These are phyloP conservation scores for Phytophthora tubulina DNA, from an alignment of 352 stramenopile genomes.

Conservation along the genomic window DNA sequence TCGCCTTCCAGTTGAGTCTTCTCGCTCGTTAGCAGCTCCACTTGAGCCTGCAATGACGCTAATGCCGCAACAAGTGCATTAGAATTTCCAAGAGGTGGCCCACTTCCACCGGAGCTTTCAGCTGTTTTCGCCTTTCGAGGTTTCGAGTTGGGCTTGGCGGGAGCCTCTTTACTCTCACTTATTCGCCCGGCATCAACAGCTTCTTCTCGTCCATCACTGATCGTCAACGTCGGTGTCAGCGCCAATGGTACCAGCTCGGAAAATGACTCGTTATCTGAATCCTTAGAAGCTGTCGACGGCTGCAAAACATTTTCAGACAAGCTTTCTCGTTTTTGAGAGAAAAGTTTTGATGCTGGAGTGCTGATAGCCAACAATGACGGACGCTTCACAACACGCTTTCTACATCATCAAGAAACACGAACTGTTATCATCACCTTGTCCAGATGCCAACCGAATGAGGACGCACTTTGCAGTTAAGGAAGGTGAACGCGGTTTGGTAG, in stretches of 20 bases:
- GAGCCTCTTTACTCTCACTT: background rate
- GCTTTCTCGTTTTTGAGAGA: conserved; percentile 22
- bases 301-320: conserved; percentile 7
- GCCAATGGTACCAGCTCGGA: conserved; percentile 5
- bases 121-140: conserved; percentile 11
- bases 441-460: background rate
- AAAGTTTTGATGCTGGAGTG: conserved; percentile 28
- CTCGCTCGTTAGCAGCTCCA: conserved; percentile 33
- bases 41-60: conserved; percentile 29
- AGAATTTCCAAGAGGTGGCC: conserved; percentile 18
- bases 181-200: background rate
- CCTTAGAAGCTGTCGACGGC: conserved; percentile 1
- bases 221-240: background rate
- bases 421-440: background rate
- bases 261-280: conserved; percentile 14
- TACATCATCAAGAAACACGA: conserved; percentile 7
- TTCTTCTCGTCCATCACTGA: conserved; percentile 4
- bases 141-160: conserved; percentile 6
- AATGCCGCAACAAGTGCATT: conserved; percentile 34
- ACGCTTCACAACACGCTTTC: conserved; percentile 38
- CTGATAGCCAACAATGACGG: conserved; percentile 33
- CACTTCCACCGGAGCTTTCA: conserved; percentile 17
- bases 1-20: conserved; percentile 41
- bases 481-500: conserved; percentile 37
- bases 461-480: conserved; percentile 34